These are phyloP conservation scores for Amylocarpus encephaloides DNA, from an alignment of 2,329 filamentous ascomycete species.

Conservation along the genomic window DNA sequence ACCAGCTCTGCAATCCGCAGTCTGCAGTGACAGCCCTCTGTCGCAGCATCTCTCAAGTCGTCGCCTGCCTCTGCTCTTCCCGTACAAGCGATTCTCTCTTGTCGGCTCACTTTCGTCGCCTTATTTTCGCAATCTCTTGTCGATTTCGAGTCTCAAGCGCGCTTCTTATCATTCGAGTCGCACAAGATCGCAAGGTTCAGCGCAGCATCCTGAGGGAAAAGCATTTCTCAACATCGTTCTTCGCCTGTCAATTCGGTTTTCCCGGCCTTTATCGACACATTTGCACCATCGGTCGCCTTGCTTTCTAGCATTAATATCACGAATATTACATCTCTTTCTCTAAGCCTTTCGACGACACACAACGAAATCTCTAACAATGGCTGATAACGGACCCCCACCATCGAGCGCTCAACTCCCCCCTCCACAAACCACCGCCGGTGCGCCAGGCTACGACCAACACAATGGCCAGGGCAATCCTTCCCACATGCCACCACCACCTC, in stretches of 20 bases:
- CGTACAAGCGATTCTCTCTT: slow-evolving; percentile 24
- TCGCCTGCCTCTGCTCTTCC: slow-evolving; percentile 19
- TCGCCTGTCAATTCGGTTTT: slow-evolving; percentile 19
- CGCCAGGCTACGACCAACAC: slow-evolving; percentile 70
- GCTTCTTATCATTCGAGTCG: slow-evolving; percentile 29
- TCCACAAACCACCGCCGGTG: slow-evolving; percentile 61
- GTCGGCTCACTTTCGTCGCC: slow-evolving; percentile 25
- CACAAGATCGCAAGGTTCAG: slow-evolving; percentile 22
- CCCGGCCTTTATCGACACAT: slow-evolving; percentile 17
- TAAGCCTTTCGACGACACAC: slow-evolving; percentile 17
- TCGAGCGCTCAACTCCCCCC: slow-evolving; percentile 62
- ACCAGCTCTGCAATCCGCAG: too few species aligned
- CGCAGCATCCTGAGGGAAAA: slow-evolving; percentile 18
- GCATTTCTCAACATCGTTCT: slow-evolving; percentile 19
- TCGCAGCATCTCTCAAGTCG: slow-evolving; percentile 22
- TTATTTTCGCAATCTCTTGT: slow-evolving; percentile 24
- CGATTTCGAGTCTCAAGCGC: slow-evolving; percentile 25
- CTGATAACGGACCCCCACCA: slow-evolving; percentile 63
- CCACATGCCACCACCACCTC: slow-evolving; percentile 84
- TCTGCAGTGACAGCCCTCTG: slow-evolving; percentile 18
- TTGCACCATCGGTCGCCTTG: slow-evolving; percentile 14
- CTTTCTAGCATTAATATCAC: slow-evolving; percentile 20
- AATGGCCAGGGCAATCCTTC: slow-evolving; percentile 62
- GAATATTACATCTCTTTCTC: slow-evolving; percentile 18
- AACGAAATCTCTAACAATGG: slow-evolving; percentile 51